phyloP scores from a whole-genome alignment of 2,329 filamentous ascomycete genomes.

The Botrytis medusae region DNA sequence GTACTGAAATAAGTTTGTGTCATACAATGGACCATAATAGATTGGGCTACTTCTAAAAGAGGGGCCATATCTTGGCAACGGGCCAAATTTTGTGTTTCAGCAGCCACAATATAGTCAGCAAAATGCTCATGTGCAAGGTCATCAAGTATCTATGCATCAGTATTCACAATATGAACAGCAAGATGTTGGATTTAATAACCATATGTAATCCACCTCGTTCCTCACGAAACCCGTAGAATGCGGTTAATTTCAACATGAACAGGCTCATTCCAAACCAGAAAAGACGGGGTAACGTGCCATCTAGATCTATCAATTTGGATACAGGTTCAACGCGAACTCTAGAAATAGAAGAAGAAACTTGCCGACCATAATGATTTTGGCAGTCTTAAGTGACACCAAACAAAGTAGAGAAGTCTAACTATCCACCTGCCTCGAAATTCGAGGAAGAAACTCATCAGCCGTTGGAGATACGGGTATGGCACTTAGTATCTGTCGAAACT shows the following conservation, averaged over 20 bases:
- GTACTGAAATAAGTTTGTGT: too few species aligned
- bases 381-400: neutral
- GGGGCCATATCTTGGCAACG: too few species aligned
- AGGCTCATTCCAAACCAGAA: neutral
- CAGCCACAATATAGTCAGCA: too few species aligned
- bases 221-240: neutral
- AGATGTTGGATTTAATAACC: neutral
- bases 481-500: neutral
- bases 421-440: neutral
- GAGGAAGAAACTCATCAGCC: neutral
- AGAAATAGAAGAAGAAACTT: neutral
- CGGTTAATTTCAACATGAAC: neutral
- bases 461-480: neutral
- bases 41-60: neutral
- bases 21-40: neutral
- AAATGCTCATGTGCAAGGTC: neutral
- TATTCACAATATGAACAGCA: neutral
- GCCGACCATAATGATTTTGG: neutral
- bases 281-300: neutral
- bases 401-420: neutral
- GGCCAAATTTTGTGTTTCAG: neutral
- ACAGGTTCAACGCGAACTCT: fast-evolving
- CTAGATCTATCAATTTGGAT: neutral
- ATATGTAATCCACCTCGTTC: neutral
- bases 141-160: neutral